A percentile compares a stretch with the other conserved stretches of the same genome.
These are phyloP conservation scores for Linaria vulgaris DNA, from an alignment of 257 asterid genomes.

Conservation along the genomic window DNA sequence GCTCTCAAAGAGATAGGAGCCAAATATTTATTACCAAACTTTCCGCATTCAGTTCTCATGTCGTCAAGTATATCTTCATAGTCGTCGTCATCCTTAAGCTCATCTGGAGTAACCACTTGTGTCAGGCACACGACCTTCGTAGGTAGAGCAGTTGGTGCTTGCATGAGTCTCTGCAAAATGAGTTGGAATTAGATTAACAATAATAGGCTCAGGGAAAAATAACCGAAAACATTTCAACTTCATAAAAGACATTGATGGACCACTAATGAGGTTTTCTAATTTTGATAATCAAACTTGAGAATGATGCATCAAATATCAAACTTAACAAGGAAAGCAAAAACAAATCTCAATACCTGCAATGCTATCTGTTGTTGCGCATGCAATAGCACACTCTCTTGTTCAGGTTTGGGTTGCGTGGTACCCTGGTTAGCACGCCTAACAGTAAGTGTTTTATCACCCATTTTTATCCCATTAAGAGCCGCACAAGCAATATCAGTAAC, in stretches of 20 bases:
- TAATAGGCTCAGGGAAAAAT: neutral
- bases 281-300: neutral
- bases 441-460: constrained; percentile 97
- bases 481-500: constrained; percentile 99
- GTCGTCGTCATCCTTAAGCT: constrained; percentile 73
- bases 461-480: constrained; percentile 96
- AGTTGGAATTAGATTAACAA: neutral
- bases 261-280: neutral
- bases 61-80: constrained; percentile 85
- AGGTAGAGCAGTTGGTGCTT: constrained; percentile 50
- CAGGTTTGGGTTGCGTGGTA: constrained; percentile 82
- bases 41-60: constrained; percentile 87
- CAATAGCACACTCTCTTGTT: constrained; percentile 84
- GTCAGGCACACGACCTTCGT: constrained; percentile 87
- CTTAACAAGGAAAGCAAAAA: neutral
- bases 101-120: constrained; percentile 64
- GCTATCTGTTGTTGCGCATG: constrained; percentile 98
- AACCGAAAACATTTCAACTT: neutral
- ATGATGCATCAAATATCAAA: constrained; percentile 1
- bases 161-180: constrained; percentile 61
- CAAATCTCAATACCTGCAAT: constrained; percentile 55
- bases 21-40: constrained; percentile 41
- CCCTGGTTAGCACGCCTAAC: constrained; percentile 98
- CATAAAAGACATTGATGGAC: neutral
- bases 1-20: neutral